Evolutionary conservation across 768 basidiomycete genomes (phyloP).

Genomic region (Mycena rebaudengoi): DNA sequence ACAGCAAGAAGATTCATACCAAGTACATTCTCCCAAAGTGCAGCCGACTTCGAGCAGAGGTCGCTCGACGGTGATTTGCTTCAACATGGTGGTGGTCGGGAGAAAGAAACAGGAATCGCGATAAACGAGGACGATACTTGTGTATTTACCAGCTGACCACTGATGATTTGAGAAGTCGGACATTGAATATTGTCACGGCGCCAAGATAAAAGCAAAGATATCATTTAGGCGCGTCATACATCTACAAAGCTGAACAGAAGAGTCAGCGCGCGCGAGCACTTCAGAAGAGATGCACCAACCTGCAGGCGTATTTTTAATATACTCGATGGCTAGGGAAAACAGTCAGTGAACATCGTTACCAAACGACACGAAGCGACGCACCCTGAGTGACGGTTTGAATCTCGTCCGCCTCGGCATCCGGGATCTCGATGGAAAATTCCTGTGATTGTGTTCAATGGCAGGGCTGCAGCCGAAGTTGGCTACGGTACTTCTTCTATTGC

Average conservation of each 20-base stretch:
- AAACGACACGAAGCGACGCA: constrained; percentile 43
- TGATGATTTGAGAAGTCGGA: constrained; percentile 44
- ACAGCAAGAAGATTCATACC: constrained; percentile 16
- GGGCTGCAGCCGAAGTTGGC: constrained; percentile 5
- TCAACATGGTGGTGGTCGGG: constrained; percentile 17
- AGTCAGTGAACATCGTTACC: constrained; percentile 26
- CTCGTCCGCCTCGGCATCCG: constrained; percentile 94
- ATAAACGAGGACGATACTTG: constrained; percentile 12
- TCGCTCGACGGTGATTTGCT: constrained; percentile 48
- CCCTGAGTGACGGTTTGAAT: constrained; percentile 94
- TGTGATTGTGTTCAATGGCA: constrained; percentile 40
- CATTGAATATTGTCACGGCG: too few species aligned
- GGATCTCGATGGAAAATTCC: constrained; percentile 99
- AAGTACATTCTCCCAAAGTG: constrained; percentile 71
- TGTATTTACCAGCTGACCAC: constrained; percentile 22
- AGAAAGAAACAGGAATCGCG: constrained; percentile 25
- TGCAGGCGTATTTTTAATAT: constrained; percentile 28
- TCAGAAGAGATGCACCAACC: constrained; percentile 20
- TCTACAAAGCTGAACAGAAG: constrained; percentile 53
- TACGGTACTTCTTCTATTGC: constrained; percentile 87
- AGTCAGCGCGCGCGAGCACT: constrained; percentile 24
- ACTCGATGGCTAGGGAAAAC: constrained; percentile 16
- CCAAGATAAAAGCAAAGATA: constrained; percentile 36
- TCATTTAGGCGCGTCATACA: constrained; percentile 44
- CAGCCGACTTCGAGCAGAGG: constrained; percentile 65